phyloP scores from a whole-genome alignment of 2,329 filamentous ascomycete species.

The Calonectria pteridis region DNA sequence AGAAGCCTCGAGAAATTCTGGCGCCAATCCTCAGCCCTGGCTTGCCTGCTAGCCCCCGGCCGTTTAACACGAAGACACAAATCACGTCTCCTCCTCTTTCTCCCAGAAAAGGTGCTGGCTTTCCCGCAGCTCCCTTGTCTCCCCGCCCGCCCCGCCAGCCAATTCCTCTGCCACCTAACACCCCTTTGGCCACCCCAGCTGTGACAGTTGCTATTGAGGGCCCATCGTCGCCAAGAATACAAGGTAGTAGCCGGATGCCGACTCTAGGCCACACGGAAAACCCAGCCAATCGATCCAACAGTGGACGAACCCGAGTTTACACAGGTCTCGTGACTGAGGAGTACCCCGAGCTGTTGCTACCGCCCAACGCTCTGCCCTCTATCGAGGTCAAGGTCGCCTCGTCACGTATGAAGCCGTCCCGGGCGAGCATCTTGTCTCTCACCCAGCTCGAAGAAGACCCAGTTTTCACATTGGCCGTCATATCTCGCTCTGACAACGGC shows the following conservation, averaged over 20 bases:
- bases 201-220: conserved; percentile 26
- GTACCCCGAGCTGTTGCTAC: conserved; percentile 85
- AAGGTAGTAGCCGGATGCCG: conserved; percentile 24
- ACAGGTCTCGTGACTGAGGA: conserved; percentile 86
- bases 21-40: conserved; percentile 69
- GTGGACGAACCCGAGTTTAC: conserved; percentile 70
- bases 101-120: conserved; percentile 62
- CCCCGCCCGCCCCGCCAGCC: conserved; percentile 81
- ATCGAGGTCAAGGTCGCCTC: conserved; percentile 91
- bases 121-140: conserved; percentile 70
- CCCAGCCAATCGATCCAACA: conserved; percentile 48
- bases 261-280: conserved; percentile 29
- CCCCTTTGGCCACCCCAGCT: conserved; percentile 70
- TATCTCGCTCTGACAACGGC: conserved; percentile 78
- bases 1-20: conserved; percentile 49
- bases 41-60: conserved; percentile 71
- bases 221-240: conserved; percentile 27
- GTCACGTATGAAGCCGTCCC: conserved; percentile 92
- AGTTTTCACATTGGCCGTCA: conserved; percentile 90
- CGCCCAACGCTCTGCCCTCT: conserved; percentile 88
- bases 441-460: conserved; percentile 90
- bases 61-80: conserved; percentile 63
- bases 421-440: conserved; percentile 84
- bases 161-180: conserved; percentile 78
- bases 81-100: conserved; percentile 77